phyloP scores from a whole-genome alignment of 345 rosid genomes.

The Citrus trifoliata region DNA sequence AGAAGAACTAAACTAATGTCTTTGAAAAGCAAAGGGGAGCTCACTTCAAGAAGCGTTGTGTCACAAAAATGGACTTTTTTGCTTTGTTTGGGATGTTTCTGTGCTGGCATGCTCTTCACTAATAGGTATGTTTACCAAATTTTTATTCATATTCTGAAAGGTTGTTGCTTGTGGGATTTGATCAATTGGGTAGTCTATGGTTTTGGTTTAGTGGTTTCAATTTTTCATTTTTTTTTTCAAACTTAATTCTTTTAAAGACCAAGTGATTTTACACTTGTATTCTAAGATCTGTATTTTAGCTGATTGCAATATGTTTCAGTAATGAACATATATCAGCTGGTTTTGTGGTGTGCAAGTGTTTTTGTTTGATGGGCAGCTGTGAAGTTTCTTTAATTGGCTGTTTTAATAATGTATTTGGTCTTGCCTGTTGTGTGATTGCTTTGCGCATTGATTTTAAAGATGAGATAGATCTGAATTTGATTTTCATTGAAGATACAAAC shows the following conservation, averaged over 20 bases:
- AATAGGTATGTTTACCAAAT: conserved; percentile 49
- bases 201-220: conserved; percentile 2
- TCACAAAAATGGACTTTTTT: conserved; percentile 72
- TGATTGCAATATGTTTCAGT: neutral
- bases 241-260: neutral
- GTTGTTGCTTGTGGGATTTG: neutral
- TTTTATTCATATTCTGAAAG: neutral
- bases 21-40: conserved; percentile 68
- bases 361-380: neutral
- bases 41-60: conserved; percentile 40
- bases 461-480: conserved; percentile 16
- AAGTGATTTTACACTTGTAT: neutral
- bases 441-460: neutral
- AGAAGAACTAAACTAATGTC: conserved; percentile 36
- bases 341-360: neutral
- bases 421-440: neutral
- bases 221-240: neutral
- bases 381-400: neutral
- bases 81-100: conserved; percentile 77
- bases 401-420: neutral
- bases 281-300: conserved; percentile 18
- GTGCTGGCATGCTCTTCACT: conserved; percentile 80
- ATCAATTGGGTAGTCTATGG: neutral
- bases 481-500: neutral
- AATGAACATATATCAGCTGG: neutral